These are phyloP conservation scores for Pseudocohnilembus persalinus DNA, from an alignment of 169 alveolate genomes.

Conservation along the genomic window DNA sequence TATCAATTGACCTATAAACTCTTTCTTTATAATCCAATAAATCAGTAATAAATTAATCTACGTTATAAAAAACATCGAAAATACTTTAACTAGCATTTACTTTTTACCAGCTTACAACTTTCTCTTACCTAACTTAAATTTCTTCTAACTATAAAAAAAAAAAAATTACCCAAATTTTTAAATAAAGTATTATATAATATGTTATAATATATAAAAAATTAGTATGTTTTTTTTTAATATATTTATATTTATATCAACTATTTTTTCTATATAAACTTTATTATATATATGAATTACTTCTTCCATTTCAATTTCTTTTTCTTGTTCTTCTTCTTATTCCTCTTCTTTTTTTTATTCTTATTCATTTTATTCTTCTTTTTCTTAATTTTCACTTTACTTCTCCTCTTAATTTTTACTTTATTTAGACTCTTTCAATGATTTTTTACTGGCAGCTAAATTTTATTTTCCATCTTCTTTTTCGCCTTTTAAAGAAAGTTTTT, in stretches of 20 bases:
- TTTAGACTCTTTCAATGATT: slow-evolving; percentile 40
- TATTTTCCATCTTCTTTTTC: too few species aligned
- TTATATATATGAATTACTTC: too few species aligned
- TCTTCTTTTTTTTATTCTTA: slow-evolving; percentile 36
- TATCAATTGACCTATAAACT: slow-evolving; percentile 14
- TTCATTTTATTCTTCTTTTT: slow-evolving; percentile 34
- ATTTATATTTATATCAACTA: too few species aligned
- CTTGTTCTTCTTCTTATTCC: slow-evolving; percentile 8
- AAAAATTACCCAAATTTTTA: too few species aligned
- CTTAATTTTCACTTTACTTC: slow-evolving; percentile 42
- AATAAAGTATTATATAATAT: neutral
- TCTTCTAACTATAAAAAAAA: neutral
- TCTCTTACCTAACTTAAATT: too few species aligned
- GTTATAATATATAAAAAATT: too few species aligned
- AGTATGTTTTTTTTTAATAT: too few species aligned
- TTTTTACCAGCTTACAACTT: neutral
- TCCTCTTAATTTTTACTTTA: slow-evolving; percentile 35
- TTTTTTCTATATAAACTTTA: too few species aligned
- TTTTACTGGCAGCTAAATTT: too few species aligned
- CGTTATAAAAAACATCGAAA: neutral
- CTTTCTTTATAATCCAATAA: neutral
- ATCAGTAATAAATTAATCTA: neutral
- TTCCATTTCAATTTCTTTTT: neutral
- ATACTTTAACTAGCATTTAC: neutral
- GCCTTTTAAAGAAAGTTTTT: too few species aligned